phyloP scores from a whole-genome alignment of 2,329 filamentous ascomycete genomes.

The Verticillium albo-atrum region DNA sequence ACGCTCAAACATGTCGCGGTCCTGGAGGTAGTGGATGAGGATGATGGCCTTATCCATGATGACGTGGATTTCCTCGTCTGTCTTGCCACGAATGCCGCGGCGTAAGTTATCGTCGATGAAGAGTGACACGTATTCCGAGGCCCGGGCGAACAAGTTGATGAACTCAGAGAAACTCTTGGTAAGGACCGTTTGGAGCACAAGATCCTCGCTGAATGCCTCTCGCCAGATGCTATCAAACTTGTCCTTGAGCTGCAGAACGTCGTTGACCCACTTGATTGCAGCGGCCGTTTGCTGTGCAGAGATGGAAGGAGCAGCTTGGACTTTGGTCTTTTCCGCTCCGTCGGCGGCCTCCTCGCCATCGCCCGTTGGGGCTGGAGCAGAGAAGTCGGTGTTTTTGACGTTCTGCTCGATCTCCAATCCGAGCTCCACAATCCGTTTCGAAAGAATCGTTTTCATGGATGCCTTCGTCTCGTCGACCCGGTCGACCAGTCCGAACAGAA shows the following conservation, averaged over 20 bases:
- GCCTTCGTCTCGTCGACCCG: slow-evolving; percentile 72
- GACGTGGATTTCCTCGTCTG: slow-evolving; percentile 77
- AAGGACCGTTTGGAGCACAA: slow-evolving; percentile 73
- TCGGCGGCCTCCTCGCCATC: slow-evolving; percentile 42
- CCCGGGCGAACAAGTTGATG: slow-evolving; percentile 83
- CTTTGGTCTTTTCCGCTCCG: slow-evolving; percentile 43
- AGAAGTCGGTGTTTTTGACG: slow-evolving; percentile 52
- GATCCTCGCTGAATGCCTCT: slow-evolving; percentile 68
- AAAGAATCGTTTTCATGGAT: slow-evolving; percentile 65
- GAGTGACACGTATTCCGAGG: slow-evolving; percentile 88
- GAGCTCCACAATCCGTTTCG: slow-evolving; percentile 71
- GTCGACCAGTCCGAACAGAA: slow-evolving; percentile 74
- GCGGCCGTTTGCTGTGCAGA: slow-evolving; percentile 78
- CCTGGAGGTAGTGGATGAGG: slow-evolving; percentile 79
- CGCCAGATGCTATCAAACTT: slow-evolving; percentile 82
- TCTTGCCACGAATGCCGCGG: slow-evolving; percentile 88
- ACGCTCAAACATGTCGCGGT: slow-evolving; percentile 91
- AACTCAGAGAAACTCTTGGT: slow-evolving; percentile 88
- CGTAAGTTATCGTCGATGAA: slow-evolving; percentile 98
- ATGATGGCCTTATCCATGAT: slow-evolving; percentile 87
- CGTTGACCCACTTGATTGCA: slow-evolving; percentile 93
- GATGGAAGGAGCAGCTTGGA: slow-evolving; percentile 34
- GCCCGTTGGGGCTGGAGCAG: slow-evolving; percentile 28
- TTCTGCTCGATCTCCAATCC: slow-evolving; percentile 77
- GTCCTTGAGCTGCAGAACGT: slow-evolving; percentile 78